Evolutionary conservation across 2,329 filamentous ascomycete genomes (phyloP), one percentile per base, ranked within the genome.

Genomic region (Berkeleyomyces basicola): DNA sequence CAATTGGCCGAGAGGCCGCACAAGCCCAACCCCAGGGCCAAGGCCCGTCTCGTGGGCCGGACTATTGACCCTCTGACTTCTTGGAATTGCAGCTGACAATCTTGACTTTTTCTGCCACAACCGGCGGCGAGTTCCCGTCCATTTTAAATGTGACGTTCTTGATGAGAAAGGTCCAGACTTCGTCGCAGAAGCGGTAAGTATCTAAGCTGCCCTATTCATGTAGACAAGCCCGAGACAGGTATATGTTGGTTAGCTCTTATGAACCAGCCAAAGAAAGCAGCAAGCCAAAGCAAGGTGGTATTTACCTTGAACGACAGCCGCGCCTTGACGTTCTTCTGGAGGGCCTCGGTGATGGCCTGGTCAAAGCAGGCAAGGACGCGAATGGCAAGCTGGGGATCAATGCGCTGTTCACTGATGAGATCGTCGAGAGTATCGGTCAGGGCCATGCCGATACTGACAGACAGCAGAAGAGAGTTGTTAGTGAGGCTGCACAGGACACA

Each of bases 141-240:
- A 97, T 86, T 77, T 99, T 99, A 78, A 99, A 97, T n/a, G 86
- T 90, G 63, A 97, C 91, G 68, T 97, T 93, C 76, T 96, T 96
- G 75, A 99, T 95, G 64, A 99, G 82, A 74, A 99, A 99, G 1
- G 93, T 99, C 93, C 93, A 99, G 64, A 99, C 93, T 77, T 99
- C 93, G 75, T 99, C 93, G 78, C 93, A 99, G 81, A 99, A 99
- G 68, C 93, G 87, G 78, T 99, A 99, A 14, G 93, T 97, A 73
- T 97, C 91, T 66, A 99, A 85, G 71, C 95, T 93, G 58, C 93
- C 93, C 92, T 96, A 37, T 23, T 49, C 1, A 37, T 53, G 11
- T 10, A 11, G 33, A 51, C 39, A 36, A 43, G 49, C 39, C 58
- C 58, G 14, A 47, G 5, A 11, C 37, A 36, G 7, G 36, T 23